Evolutionary conservation across 169 alveolate species (phyloP).

Genomic region (Plasmodium cynomolgi): DNA sequence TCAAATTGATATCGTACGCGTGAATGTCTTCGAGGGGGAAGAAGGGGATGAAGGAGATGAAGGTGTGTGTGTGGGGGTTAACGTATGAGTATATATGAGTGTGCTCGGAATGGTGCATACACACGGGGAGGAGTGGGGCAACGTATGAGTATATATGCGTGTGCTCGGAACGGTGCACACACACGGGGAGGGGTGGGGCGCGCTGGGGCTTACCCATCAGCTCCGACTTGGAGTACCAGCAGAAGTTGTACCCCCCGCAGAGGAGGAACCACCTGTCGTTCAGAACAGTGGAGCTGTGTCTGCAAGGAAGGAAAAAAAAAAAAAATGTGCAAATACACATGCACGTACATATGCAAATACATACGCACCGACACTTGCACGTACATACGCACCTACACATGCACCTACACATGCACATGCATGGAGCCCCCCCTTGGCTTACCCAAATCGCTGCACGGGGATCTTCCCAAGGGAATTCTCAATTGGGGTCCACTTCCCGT

Average conservation of each 20-base stretch:
- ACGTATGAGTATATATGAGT: background rate
- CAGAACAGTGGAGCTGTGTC: conserved; percentile 61
- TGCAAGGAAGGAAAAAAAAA: conserved; percentile 5
- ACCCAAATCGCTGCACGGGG: conserved; percentile 61
- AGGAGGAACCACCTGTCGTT: conserved; percentile 63
- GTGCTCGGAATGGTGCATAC: background rate
- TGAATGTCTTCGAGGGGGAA: conserved; percentile 19
- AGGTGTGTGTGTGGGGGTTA: background rate
- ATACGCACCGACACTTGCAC: too few relatives aligned
- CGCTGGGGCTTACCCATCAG: conserved; percentile 17
- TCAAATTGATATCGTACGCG: conserved; percentile 64
- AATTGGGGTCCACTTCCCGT: conserved; percentile 63
- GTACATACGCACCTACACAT: too few relatives aligned
- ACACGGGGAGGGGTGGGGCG: too few relatives aligned
- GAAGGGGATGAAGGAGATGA: background rate
- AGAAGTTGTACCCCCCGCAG: conserved; percentile 60
- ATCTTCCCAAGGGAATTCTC: conserved; percentile 35
- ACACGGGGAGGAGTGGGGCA: background rate
- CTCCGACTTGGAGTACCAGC: conserved; percentile 30
- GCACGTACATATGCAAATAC: background rate
- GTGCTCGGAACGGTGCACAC: background rate
- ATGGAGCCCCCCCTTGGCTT: background rate
- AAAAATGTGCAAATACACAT: background rate
- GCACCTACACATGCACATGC: background rate
- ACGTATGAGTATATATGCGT: background rate